A percentile compares a stretch with the other conserved stretches of the same genome.
Evolutionary conservation across 306 rosid species (phyloP).

Genomic region (Vigna nakashimae): DNA sequence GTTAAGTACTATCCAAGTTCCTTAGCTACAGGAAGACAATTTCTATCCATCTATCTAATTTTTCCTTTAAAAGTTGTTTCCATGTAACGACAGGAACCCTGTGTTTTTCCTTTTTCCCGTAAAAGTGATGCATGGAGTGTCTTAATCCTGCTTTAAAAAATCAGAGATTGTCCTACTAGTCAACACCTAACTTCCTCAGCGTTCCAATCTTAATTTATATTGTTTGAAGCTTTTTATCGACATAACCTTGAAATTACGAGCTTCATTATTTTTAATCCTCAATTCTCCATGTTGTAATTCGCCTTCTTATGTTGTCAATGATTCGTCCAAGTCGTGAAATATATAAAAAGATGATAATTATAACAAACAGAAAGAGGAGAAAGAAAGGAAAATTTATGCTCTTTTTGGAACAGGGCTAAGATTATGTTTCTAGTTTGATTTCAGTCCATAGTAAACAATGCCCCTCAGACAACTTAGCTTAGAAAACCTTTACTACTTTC

Average conservation of each 20-base stretch:
- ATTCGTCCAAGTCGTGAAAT: background rate
- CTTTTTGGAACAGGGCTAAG: conserved; percentile 8
- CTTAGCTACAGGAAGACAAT: background rate
- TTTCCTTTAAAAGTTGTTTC: conserved; percentile 19
- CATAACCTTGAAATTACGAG: background rate
- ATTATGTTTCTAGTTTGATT: conserved; percentile 2
- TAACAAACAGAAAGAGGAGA: no score
- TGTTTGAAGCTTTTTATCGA: background rate
- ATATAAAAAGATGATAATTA: no score
- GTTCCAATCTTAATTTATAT: background rate
- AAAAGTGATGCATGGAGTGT: background rate
- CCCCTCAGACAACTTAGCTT: background rate
- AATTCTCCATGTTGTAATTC: background rate
- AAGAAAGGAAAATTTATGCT: background rate
- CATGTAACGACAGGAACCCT: background rate
- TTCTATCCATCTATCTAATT: background rate
- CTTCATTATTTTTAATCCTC: background rate
- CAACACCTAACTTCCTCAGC: background rate
- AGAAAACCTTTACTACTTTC: background rate
- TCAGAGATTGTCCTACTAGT: background rate
- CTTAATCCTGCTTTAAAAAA: background rate
- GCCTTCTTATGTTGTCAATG: background rate
- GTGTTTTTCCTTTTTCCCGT: background rate
- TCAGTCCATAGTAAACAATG: no score
- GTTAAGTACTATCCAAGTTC: background rate